phyloP scores from a whole-genome alignment of 768 basidiomycete genomes.

The Dentipellis sp. region DNA sequence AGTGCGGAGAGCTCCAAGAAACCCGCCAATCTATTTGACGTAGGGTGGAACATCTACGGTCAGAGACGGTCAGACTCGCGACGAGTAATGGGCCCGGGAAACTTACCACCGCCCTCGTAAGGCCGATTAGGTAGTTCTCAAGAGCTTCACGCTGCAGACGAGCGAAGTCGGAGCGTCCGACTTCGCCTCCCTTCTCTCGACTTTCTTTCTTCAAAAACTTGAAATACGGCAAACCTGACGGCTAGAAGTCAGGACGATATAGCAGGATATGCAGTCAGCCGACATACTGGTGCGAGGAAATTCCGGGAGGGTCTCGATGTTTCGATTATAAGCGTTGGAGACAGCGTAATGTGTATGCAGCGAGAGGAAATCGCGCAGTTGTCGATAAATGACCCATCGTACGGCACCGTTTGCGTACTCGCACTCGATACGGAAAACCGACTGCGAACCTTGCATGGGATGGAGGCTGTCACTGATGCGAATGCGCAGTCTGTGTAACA shows the following conservation, averaged over 20 bases:
- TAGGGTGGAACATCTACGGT: slow-evolving; percentile 87
- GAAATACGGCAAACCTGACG: slow-evolving; percentile 77
- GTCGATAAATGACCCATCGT: slow-evolving; percentile 93
- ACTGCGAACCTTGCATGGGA: slow-evolving; percentile 65
- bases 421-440: slow-evolving; percentile 88
- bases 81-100: neutral
- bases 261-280: neutral
- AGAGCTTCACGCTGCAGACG: slow-evolving; percentile 71
- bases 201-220: slow-evolving; percentile 71
- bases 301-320: slow-evolving; percentile 75
- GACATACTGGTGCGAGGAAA: slow-evolving; percentile 74
- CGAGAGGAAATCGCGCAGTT: slow-evolving; percentile 85
- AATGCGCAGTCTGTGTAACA: slow-evolving; percentile 75
- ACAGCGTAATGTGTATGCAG: slow-evolving; percentile 85
- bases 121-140: slow-evolving; percentile 79
- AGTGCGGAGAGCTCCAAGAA: slow-evolving; percentile 92
- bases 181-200: slow-evolving; percentile 37
- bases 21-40: slow-evolving; percentile 78
- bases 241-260: neutral
- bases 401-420: slow-evolving; percentile 91
- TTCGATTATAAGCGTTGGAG: slow-evolving; percentile 69
- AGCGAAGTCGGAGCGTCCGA: slow-evolving; percentile 68
- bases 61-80: neutral
- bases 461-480: slow-evolving; percentile 82
- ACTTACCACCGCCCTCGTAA: slow-evolving; percentile 85